These are phyloP conservation scores for Flagelloscypha sp. DNA, from an alignment of 768 basidiomycete species.

Conservation along the genomic window DNA sequence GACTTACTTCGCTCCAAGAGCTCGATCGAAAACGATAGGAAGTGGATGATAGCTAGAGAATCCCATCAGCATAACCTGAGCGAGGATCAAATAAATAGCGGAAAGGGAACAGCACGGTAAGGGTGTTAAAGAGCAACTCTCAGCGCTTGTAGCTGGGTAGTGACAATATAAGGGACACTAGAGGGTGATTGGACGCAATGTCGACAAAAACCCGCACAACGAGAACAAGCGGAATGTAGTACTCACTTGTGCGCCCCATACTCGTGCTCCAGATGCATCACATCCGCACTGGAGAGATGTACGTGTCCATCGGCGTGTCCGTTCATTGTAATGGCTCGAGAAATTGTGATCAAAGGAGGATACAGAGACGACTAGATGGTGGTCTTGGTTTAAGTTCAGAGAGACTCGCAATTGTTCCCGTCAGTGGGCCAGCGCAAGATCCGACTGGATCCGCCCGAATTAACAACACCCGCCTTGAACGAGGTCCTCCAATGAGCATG, in stretches of 20 bases:
- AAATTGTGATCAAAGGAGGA: no score
- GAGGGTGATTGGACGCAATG: constrained; percentile 16
- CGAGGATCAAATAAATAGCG: constrained; percentile 17
- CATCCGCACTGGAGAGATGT: constrained; percentile 50
- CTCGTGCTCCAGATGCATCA: constrained; percentile 76
- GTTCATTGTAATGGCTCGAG: no score
- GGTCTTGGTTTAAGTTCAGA: no score
- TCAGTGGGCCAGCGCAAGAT: no score
- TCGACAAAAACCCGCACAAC: constrained; percentile 13
- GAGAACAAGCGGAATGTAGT: constrained; percentile 4
- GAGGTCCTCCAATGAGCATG: no score
- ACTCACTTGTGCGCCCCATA: constrained; percentile 87
- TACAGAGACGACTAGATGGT: no score
- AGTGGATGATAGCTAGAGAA: constrained; percentile 86
- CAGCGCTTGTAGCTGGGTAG: constrained; percentile 10
- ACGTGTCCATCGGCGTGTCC: no score
- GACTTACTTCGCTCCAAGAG: constrained; percentile 81
- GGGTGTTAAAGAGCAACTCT: constrained; percentile 7
- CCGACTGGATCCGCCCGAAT: no score
- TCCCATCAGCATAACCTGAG: constrained; percentile 22
- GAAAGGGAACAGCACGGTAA: constrained; percentile 15
- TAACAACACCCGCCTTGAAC: no score
- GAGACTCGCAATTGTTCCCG: no score
- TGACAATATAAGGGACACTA: constrained; percentile 16
- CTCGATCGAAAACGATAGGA: constrained; percentile 89